phyloP scores from a whole-genome alignment of 345 rosid species.

The Erucastrum elatum region DNA sequence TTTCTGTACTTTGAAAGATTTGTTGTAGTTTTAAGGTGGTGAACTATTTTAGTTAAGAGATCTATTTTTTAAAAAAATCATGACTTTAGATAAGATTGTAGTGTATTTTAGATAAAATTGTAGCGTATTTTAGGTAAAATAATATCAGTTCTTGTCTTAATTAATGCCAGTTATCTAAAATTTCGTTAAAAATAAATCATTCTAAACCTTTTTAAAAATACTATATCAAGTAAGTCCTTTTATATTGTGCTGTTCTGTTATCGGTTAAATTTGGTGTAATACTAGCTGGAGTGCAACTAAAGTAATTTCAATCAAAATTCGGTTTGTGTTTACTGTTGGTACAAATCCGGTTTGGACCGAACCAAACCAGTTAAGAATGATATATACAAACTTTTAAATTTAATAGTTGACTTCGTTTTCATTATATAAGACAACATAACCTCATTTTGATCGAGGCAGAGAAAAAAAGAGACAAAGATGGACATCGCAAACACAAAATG shows the following conservation, averaged over 20 bases:
- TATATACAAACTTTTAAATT: neutral
- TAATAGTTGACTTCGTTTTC: constrained; percentile 27
- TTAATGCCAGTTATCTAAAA: too few relatives aligned
- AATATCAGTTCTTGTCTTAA: too few relatives aligned
- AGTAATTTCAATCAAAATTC: neutral
- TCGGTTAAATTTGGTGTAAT: neutral
- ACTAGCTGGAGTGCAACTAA: neutral
- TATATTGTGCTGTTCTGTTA: neutral
- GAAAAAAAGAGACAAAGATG: constrained; percentile 11
- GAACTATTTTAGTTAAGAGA: neutral
- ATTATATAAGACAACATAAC: constrained; percentile 14
- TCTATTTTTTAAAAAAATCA: neutral
- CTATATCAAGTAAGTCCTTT: too few relatives aligned
- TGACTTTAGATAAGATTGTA: neutral
- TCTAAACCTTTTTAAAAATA: too few relatives aligned
- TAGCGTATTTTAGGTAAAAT: too few relatives aligned
- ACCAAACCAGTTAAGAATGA: constrained; percentile 4
- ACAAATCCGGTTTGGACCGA: neutral
- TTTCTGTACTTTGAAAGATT: neutral
- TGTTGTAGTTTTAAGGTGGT: neutral
- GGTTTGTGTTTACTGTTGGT: neutral
- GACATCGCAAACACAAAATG: constrained; percentile 50
- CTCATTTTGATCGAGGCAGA: neutral
- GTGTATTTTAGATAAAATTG: neutral
- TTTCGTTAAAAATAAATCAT: too few relatives aligned